These are phyloP conservation scores for Leccinum fibrillosum DNA, from an alignment of 768 basidiomycete species.

Conservation along the genomic window DNA sequence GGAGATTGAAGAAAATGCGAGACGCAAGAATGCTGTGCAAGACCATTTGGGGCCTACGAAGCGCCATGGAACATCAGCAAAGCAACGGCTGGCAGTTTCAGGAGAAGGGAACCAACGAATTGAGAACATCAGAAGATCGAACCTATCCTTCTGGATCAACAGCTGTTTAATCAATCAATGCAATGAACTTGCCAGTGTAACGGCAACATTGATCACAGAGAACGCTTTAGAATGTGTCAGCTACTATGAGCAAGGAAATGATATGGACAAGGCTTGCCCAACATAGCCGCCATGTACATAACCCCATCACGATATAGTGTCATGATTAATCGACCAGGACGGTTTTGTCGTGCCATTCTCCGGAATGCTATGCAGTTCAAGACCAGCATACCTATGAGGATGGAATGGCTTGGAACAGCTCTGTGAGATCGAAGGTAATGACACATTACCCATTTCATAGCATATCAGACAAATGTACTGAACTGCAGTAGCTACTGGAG, in stretches of 20 bases:
- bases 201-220: constrained; percentile 15
- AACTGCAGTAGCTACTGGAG: constrained; percentile 4
- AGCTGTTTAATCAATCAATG: neutral
- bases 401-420: neutral
- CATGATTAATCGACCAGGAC: constrained; percentile 9
- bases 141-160: neutral
- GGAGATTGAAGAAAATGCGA: constrained; percentile 25
- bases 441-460: constrained; percentile 13
- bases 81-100: neutral
- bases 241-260: neutral
- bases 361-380: constrained; percentile 17
- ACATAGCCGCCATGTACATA: constrained; percentile 16
- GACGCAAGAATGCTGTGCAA: constrained; percentile 24
- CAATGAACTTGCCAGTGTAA: constrained; percentile 9
- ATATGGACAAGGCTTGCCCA: neutral
- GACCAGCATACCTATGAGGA: constrained; percentile 12
- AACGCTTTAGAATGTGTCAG: constrained; percentile 7
- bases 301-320: constrained; percentile 19
- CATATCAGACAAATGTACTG: constrained; percentile 9
- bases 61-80: neutral
- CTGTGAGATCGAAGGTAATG: neutral
- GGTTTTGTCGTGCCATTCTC: constrained; percentile 10
- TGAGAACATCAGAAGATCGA: constrained; percentile 16
- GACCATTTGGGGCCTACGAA: constrained; percentile 17
- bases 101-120: constrained; percentile 13